phyloP scores from a whole-genome alignment of 1,284 basidiomycete genomes.

The Pseudozyma sp. region DNA sequence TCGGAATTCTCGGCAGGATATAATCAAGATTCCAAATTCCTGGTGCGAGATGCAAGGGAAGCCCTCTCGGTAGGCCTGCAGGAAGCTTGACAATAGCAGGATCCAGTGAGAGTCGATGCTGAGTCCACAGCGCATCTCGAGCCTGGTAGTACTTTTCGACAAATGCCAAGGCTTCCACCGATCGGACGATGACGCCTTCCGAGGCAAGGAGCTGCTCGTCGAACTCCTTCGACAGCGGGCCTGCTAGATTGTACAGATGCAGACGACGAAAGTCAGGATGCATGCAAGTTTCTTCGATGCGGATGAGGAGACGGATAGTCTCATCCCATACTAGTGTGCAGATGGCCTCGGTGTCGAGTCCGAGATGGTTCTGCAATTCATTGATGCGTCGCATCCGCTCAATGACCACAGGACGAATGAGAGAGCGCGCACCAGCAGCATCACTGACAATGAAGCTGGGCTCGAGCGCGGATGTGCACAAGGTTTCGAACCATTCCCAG shows the following conservation, averaged over 20 bases:
- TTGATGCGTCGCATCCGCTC: conserved; percentile 10
- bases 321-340: conserved; percentile 6
- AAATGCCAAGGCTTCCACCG: neutral
- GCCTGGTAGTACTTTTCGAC: conserved; percentile 3
- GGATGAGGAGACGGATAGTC: conserved; percentile 2
- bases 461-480: neutral
- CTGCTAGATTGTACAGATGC: conserved; percentile 2
- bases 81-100: neutral
- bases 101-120: neutral
- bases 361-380: conserved; percentile 3
- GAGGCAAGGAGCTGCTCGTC: neutral
- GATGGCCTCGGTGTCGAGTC: neutral
- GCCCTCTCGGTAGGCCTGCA: conserved; percentile 1
- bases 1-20: neutral
- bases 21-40: conserved; percentile 1
- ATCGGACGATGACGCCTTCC: neutral
- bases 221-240: neutral
- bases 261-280: conserved; percentile 7
- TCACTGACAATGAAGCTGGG: conserved; percentile 5
- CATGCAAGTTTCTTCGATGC: conserved; percentile 6
- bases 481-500: conserved; percentile 9
- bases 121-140: neutral
- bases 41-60: conserved; percentile 7
- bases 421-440: neutral
- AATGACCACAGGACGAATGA: conserved; percentile 4